Evolutionary conservation across 2,329 filamentous ascomycete genomes (phyloP).

Genomic region (Ceratocystis ficicola): DNA sequence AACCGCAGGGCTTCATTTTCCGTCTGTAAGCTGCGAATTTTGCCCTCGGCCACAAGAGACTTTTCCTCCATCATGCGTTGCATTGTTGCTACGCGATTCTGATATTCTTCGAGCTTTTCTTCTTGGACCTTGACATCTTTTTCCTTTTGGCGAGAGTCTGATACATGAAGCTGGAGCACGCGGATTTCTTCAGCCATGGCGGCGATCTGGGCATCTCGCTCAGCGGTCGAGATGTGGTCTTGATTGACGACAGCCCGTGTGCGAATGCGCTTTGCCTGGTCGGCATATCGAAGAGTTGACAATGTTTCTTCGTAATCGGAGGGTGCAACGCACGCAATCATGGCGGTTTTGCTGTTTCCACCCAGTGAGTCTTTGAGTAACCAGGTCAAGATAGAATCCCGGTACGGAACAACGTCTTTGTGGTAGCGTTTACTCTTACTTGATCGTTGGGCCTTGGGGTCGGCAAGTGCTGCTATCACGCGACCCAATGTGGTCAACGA

Average conservation of each 20-base stretch:
- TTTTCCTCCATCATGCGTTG: slow-evolving; percentile 94
- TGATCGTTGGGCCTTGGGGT: slow-evolving; percentile 41
- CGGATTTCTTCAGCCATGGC: slow-evolving; percentile 96
- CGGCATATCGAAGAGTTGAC: slow-evolving; percentile 88
- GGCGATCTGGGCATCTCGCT: slow-evolving; percentile 84
- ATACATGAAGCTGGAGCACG: slow-evolving; percentile 62
- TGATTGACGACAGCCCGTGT: slow-evolving; percentile 92
- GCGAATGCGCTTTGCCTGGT: slow-evolving; percentile 94
- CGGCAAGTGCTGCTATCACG: slow-evolving; percentile 80
- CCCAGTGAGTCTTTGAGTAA: slow-evolving; percentile 90
- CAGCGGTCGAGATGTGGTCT: slow-evolving; percentile 79
- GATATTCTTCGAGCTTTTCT: slow-evolving; percentile 85
- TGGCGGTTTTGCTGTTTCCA: slow-evolving; percentile 95
- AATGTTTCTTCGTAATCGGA: slow-evolving; percentile 95
- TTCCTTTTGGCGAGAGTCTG: slow-evolving; percentile 53
- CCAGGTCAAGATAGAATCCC: slow-evolving; percentile 75
- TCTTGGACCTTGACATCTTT: slow-evolving; percentile 67
- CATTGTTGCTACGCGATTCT: slow-evolving; percentile 77
- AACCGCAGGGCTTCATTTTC: slow-evolving; percentile 82
- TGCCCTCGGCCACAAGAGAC: slow-evolving; percentile 78
- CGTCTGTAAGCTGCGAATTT: slow-evolving; percentile 78
- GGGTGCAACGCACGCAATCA: slow-evolving; percentile 96
- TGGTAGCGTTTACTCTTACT: slow-evolving; percentile 37
- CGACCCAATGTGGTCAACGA: slow-evolving; percentile 89
- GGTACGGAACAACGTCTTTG: slow-evolving; percentile 68